phyloP scores from a whole-genome alignment of 768 basidiomycete genomes.

The Hemileccinum impolitum region DNA sequence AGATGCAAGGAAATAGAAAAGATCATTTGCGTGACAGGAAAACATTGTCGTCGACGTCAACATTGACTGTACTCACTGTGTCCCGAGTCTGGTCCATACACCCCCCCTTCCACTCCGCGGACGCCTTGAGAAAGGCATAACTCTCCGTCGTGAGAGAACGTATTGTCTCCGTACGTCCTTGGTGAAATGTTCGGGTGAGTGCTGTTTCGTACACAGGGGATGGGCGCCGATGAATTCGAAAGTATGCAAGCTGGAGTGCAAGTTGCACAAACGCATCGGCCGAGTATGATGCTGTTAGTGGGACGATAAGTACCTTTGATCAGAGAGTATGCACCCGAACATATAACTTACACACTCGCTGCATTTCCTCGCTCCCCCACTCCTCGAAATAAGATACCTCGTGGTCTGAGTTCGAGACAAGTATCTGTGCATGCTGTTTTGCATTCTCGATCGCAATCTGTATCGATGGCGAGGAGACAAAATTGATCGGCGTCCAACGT shows the following conservation, averaged over 20 bases:
- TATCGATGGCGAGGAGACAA: slow-evolving; percentile 64
- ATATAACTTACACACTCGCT: slow-evolving; percentile 53
- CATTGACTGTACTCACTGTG: slow-evolving; percentile 10
- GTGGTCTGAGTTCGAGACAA: slow-evolving; percentile 79
- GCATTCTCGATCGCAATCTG: slow-evolving; percentile 56
- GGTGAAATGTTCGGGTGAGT: slow-evolving; percentile 80
- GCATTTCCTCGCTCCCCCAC: slow-evolving; percentile 89
- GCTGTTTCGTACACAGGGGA: slow-evolving; percentile 94
- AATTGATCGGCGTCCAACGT: slow-evolving; percentile 65
- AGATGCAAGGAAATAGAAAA: too few species aligned
- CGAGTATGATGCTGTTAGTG: slow-evolving; percentile 43
- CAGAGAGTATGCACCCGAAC: not conserved
- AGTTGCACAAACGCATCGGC: slow-evolving; percentile 91
- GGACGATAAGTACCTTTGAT: not conserved
- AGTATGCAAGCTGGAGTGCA: slow-evolving; percentile 90
- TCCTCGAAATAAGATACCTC: slow-evolving; percentile 78
- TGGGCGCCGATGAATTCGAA: slow-evolving; percentile 67
- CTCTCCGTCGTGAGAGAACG: slow-evolving; percentile 72
- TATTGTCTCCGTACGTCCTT: slow-evolving; percentile 89
- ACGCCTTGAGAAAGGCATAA: slow-evolving; percentile 47
- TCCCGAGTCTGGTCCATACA: not conserved
- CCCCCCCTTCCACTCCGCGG: slow-evolving; percentile 16
- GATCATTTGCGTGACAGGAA: too few species aligned
- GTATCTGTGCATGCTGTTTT: slow-evolving; percentile 46
- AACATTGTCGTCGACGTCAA: slow-evolving; percentile 1